Base-by-base conservation (phyloP, 768 basidiomycete species). In the Trametes elegans region DNA sequence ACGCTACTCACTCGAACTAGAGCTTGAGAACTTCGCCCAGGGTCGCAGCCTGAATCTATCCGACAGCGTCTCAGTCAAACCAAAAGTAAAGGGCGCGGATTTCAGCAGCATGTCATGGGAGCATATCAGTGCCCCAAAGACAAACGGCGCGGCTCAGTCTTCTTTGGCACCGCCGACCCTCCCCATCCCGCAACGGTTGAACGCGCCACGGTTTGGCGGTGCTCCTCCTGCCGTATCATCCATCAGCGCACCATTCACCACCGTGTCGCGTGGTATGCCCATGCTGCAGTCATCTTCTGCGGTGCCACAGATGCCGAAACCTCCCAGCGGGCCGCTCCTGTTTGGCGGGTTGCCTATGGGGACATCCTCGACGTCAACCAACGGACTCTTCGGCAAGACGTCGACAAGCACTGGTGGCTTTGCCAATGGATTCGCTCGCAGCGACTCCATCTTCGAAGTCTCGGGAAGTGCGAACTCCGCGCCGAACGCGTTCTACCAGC, bases 41-140 rank as follows among this genome's bases (percentile, higher is more conserved):
- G 59, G 52, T 24, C 68, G 66, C 55, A 57, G 59, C 7, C 38
- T 59, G 36, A 49, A 35, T 26, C 43, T 59, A 2, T 43, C 58
- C 2, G 50, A 42, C 8, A 43, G 40, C 43, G 38, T 42, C 35
- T 46, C 21, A 23, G 36, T 46, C 11, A 46, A 56, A 26, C 51
- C 49, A 16, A 49, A 41, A 11, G 67, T 49, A 39, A 66, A 57
- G 55, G 59, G 63, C 27, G 59, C 68, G 39, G 73, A 76, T 45
- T 59, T 82, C 60, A 79, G 77, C 24, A 81, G 77, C 24, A 81
- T 81, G 64, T 84, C 84, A 31, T 87, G 87, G 88, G 85, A 89
- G 66, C 78, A 84, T 47, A 56, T 58, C 39, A 10, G 49, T 0
- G 49, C 62, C 6, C 65, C 67, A 23, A 62, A 53, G 28, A 52